These are phyloP conservation scores for Chlorella sp. DNA, from an alignment of 139 green algal species.

Conservation along the genomic window DNA sequence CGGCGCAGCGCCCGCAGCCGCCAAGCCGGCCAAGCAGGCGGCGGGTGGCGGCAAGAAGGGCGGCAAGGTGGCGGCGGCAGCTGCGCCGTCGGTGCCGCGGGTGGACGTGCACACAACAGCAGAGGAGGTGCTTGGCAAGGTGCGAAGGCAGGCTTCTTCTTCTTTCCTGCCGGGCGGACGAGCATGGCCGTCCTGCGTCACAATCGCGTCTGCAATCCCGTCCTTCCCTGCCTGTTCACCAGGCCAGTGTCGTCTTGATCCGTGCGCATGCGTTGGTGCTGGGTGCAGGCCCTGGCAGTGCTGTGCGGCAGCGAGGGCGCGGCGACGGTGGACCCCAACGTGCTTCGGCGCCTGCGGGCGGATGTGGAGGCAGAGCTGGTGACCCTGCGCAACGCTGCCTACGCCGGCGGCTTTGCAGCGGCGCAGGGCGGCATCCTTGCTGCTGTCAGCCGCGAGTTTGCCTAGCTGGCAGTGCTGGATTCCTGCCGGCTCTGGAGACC, in stretches of 20 bases:
- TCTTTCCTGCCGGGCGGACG: neutral
- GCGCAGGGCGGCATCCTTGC: conserved; percentile 59
- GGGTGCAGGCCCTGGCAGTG: too few relatives aligned
- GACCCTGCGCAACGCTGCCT: conserved; percentile 68
- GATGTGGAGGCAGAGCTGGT: conserved; percentile 68
- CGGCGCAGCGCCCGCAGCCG: neutral
- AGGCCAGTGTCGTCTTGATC: too few relatives aligned
- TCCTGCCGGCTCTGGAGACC: too few relatives aligned
- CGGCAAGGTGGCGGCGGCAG: conserved; percentile 3
- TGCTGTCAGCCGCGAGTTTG: conserved; percentile 11
- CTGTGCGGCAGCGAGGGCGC: conserved; percentile 24
- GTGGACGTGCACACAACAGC: conserved; percentile 10
- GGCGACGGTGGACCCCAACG: conserved; percentile 33
- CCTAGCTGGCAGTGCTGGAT: too few relatives aligned
- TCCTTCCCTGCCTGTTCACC: too few relatives aligned
- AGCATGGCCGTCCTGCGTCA: neutral
- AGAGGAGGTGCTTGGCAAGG: conserved; percentile 14
- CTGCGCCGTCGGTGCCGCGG: neutral
- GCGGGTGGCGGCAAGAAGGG: conserved; percentile 16
- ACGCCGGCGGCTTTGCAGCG: conserved; percentile 58
- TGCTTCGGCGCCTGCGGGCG: conserved; percentile 47
- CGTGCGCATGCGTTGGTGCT: too few relatives aligned
- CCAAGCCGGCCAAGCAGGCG: conserved; percentile 3
- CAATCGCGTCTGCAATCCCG: neutral
- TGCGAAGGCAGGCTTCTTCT: neutral